Percentiles rank a stretch among this genome's conserved stretches.
These are phyloP conservation scores for Paramecium bursaria DNA, from an alignment of 73 alveolate species.

Conservation along the genomic window DNA sequence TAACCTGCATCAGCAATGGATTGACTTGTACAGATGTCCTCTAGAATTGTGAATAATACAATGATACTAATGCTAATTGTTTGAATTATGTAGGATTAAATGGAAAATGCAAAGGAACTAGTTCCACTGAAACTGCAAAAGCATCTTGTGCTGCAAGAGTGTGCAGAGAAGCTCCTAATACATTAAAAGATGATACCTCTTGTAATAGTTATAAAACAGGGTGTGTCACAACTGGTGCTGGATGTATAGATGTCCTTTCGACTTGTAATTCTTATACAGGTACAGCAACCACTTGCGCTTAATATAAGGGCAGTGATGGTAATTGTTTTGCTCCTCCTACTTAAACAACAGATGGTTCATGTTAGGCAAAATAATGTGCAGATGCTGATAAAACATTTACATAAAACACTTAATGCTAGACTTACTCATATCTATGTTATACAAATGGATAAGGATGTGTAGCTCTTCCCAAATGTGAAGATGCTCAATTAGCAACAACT, in stretches of 20 bases:
- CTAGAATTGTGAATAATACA: background rate
- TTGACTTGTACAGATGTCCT: background rate
- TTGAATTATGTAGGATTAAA: background rate
- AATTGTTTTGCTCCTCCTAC: too few relatives aligned
- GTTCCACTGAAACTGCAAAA: background rate
- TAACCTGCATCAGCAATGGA: conserved; percentile 46
- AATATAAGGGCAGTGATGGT: background rate
- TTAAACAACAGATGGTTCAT: background rate
- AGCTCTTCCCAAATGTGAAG: too few relatives aligned
- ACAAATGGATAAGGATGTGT: too few relatives aligned
- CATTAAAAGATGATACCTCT: background rate
- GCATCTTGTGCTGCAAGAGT: conserved; percentile 16
- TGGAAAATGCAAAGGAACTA: background rate
- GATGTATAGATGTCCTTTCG: conserved; percentile 21
- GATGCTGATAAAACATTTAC: too few relatives aligned
- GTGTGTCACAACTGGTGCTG: conserved; percentile 41
- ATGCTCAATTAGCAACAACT: too few relatives aligned
- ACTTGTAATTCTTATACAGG: conserved; percentile 28
- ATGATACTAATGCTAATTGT: background rate
- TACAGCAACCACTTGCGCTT: background rate
- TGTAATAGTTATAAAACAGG: background rate
- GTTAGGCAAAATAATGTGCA: too few relatives aligned
- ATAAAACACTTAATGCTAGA: too few relatives aligned
- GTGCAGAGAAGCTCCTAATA: conserved; percentile 30
- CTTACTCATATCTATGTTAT: too few relatives aligned